Evolutionary conservation across 345 rosid genomes (phyloP).

Genomic region (Gossypium ekmanianum): DNA sequence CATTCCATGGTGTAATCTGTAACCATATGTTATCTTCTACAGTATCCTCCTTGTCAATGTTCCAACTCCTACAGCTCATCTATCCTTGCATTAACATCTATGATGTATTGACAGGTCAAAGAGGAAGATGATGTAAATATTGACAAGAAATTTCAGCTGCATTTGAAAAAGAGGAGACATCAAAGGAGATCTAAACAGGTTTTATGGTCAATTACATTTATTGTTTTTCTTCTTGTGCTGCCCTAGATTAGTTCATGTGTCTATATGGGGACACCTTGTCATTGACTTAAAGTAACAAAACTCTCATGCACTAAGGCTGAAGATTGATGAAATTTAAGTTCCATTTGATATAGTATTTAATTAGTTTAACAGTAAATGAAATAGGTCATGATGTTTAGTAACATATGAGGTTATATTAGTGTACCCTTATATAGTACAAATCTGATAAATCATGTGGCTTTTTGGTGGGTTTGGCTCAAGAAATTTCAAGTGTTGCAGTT

Average conservation of each 20-base stretch:
- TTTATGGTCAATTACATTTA: not conserved
- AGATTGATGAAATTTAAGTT: constrained; percentile 6
- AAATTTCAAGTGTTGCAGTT: not conserved
- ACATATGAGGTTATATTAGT: not conserved
- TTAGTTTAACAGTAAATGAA: not conserved
- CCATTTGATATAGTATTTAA: not conserved
- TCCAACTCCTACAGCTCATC: constrained; percentile 8
- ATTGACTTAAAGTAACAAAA: not conserved
- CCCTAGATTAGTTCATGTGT: not conserved
- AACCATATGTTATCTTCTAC: not conserved
- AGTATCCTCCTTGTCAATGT: not conserved
- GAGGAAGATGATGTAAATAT: constrained; percentile 91
- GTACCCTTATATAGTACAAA: not conserved
- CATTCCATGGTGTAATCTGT: not conserved
- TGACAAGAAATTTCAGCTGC: constrained; percentile 75
- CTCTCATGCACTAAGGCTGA: constrained; percentile 1
- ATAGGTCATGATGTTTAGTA: not conserved
- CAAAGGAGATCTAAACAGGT: constrained; percentile 66
- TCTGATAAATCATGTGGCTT: not conserved
- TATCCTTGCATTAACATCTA: constrained; percentile 11
- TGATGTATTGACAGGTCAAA: constrained; percentile 57
- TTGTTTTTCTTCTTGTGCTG: not conserved
- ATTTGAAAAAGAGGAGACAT: constrained; percentile 62
- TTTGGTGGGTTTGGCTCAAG: not conserved
- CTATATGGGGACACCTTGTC: not conserved